Conservation (phyloP, 2,329 filamentous ascomycete genomes). For the Fusarium palustre region DNA sequence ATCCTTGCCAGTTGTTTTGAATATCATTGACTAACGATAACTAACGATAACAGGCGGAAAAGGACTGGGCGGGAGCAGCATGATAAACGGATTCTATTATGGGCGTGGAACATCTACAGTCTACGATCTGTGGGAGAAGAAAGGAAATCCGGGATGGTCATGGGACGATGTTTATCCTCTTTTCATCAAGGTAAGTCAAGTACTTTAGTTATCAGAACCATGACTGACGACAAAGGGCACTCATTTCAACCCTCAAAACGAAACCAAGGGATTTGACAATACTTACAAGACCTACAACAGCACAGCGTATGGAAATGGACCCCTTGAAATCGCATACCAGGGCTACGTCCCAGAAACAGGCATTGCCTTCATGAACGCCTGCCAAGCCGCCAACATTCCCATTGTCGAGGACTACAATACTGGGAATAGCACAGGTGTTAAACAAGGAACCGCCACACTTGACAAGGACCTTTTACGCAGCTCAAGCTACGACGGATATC, state of each 20-base stretch:
- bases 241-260: conserved; percentile 14
- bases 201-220: rapidly evolving
- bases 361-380: conserved; percentile 14
- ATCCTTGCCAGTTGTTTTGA: rapidly evolving
- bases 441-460: conserved; percentile 14
- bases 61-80: conserved; percentile 15
- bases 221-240: not conserved
- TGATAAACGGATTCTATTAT: conserved; percentile 25
- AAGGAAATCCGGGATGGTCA: conserved; percentile 18
- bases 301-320: conserved; percentile 7
- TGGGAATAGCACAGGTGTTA: conserved; percentile 3
- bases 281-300: conserved; percentile 12
- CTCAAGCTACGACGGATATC: conserved; percentile 10
- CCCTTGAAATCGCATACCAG: conserved; percentile 5
- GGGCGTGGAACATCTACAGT: conserved; percentile 17
- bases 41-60: not conserved
- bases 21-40: rapidly evolving
- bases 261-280: conserved; percentile 3
- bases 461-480: conserved; percentile 8
- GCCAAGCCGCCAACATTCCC: conserved; percentile 3
- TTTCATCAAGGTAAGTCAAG: not conserved
- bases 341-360: conserved; percentile 18
- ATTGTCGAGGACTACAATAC: conserved; percentile 11
- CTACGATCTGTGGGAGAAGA: conserved; percentile 17
- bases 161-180: conserved; percentile 17